Evolutionary conservation across 1,284 basidiomycete genomes (phyloP), one percentile per base, ranked within the genome.

Genomic region (Cryptococcus neoformans): DNA sequence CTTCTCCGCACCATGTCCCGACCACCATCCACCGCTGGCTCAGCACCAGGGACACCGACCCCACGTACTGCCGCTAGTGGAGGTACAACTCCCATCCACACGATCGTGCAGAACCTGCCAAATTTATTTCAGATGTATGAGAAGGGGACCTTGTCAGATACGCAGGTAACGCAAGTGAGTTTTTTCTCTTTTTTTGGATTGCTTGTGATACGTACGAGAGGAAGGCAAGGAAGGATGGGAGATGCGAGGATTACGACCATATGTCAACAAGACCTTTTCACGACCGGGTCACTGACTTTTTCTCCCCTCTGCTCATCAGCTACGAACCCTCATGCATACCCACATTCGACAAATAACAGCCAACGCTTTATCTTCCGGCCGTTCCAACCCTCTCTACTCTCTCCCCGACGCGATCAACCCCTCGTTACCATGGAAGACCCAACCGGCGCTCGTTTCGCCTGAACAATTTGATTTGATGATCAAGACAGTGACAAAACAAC

Each of bases 361-460:
- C 34, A 48, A 44, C 7, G 37, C 58, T 7, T 35, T 62, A 16
- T 28, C 45, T 5, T 42, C 37, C 28, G 38, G 41, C 37, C 38
- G 54, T 40, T 56, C 58, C 8, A 64, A 66, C 46, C 62, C 62
- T 3, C 50, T 66, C 5, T 46, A 59, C 3, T 44, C 39, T 45
- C 46, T 66, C 35, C 59, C 63, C 1, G 49, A 50, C 2, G 55
- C 57, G 34, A 56, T 66, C 16, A 54, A 66, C 52, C 60, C 62
- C 2, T 53, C 60, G 2, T 36, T 61, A 42, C 53, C 64, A 11
- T 64, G 38, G 41, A 51, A 53, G 6, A 56, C 51, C 12, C 42
- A 39, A 41, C 56, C 57, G 17, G 53, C 62, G 12, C 40, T 66
- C 4, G 53, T 64, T 34, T 53, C 49, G 39, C 57, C 55, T 28